Evolutionary conservation across 2,329 filamentous ascomycete species (phyloP), one percentile per base, ranked within the genome.

Genomic region (Sclerotinia glacialis): DNA sequence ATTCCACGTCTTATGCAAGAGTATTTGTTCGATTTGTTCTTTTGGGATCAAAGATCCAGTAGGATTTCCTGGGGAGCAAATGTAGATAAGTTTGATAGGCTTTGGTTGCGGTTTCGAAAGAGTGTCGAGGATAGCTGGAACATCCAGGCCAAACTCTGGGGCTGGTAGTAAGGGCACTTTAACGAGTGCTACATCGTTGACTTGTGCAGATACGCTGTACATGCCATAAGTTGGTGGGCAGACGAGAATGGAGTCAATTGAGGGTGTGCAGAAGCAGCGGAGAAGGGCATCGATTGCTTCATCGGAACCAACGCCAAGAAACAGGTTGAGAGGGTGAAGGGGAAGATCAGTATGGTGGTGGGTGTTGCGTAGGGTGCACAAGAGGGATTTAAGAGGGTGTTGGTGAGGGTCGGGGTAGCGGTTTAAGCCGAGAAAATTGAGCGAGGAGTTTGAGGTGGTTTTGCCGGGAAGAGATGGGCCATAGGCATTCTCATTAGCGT

Each of bases 221-320:
- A 99, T 99, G 80, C 95, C 95, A 78, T 99, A 99, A 0, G 95
- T 99, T 0, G 95, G 95, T 23, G 95, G 95, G 76, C 94, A 98
- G 52, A 92, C 94, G 46, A 99, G 85, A 76, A 99, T 96, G 76
- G 91, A 92, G 79, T 99, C 95, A 71, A 84, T 84, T 55, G 89
- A 92, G 0, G 95, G 95, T 1, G 87, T 81, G 80, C 95, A 99
- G 82, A 99, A 99, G 79, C 91, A 95, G 64, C 95, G 89, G 68
- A 99, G 85, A 50, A 99, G 85, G 7, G 92, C 92, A 79, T 99
- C 95, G 76, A 99, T 97, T 70, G 92, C 94, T 83, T 99, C 95
- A 78, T 99, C 95, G 69, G 91, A 96, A 70, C 95, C 95, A 53
- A 98, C 93, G 68, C 95, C 95, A 60, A 97, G 91, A 78, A 98